Base-by-base conservation (phyloP, 2,329 filamentous ascomycete genomes). In the Periconia sp. region DNA sequence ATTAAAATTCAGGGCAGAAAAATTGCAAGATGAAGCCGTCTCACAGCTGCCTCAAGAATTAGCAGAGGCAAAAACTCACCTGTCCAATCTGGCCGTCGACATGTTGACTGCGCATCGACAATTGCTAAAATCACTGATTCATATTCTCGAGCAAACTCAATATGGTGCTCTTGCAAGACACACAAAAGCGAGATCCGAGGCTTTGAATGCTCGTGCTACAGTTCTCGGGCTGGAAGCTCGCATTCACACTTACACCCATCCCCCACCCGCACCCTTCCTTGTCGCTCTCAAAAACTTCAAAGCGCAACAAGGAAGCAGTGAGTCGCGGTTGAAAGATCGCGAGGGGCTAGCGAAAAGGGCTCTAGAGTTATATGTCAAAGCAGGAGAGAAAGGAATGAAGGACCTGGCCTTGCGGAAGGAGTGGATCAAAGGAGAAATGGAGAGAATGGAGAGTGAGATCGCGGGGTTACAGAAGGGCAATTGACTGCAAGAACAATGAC, bases 91-190 rank as follows among this genome's bases (percentile, higher is more conserved):
- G 6, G 54, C 68, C 2, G 62, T 66, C 1, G 41, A 61, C 1
- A 59, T 78, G 1, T 72, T 79, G 7, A 47, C 56, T 3, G 58
- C 70, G 0, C 74, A 79, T 56, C 70, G 72, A 27, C 44, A 65
- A 18, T 57, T 76, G 17, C 66, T 78, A 11, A 67, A 73, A 41
- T 61, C 66, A n/a, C 61, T 65, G 40, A 76, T 81, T 46, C 69
- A 68, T 15, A 70, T 74, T 33, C 70, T 81, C 8, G 79, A 81
- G 60, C 78, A 79, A 55, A 77, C 73, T 0, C 73, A 79, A 35
- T 77, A 80, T 57, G 79, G 79, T 46, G 66, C 72, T 3, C 62
- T 80, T 0, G 65, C 77, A 1, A 69, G 79, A 1, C 65, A 68
- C 41, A 71, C 71, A 2, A 74, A 74, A 51, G 71, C 77, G 0